These are phyloP conservation scores for Tylopilus sp. DNA, from an alignment of 768 basidiomycete genomes.

Conservation along the genomic window DNA sequence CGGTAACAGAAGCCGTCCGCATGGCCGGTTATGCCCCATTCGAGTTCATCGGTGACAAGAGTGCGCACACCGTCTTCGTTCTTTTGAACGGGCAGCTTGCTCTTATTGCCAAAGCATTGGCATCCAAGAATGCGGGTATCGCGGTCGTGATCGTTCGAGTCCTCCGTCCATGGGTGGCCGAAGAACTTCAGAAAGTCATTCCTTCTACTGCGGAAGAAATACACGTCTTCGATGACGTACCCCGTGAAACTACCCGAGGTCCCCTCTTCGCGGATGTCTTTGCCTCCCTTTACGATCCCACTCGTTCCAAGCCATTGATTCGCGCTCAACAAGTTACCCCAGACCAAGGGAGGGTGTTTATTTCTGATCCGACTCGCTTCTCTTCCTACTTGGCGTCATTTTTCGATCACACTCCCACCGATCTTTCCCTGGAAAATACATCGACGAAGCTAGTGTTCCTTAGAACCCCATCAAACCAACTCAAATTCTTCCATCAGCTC, in stretches of 20 bases:
- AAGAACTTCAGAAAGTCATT: conserved; percentile 54
- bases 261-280: conserved; percentile 72
- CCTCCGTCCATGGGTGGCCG: conserved; percentile 79
- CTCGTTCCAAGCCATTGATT: conserved; percentile 37
- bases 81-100: conserved; percentile 75
- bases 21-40: conserved; percentile 71
- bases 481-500: conserved; percentile 46
- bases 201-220: conserved; percentile 58
- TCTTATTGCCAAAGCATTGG: conserved; percentile 53
- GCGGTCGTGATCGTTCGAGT: conserved; percentile 73
- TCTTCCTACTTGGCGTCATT: conserved; percentile 35
- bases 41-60: conserved; percentile 64
- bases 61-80: conserved; percentile 66
- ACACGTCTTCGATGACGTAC: conserved; percentile 79
- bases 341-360: conserved; percentile 48
- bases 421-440: conserved; percentile 23
- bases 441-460: conserved; percentile 49
- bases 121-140: conserved; percentile 42
- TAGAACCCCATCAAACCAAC: conserved; percentile 42
- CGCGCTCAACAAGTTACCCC: conserved; percentile 60
- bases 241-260: conserved; percentile 57
- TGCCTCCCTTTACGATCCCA: conserved; percentile 46
- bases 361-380: conserved; percentile 44
- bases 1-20: conserved; percentile 48
- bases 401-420: conserved; percentile 24